Percentiles rank a stretch among this genome's conserved stretches.
phyloP scores from a whole-genome alignment of 805 yeast species.

The Cyberlindnera misumaiensis region DNA sequence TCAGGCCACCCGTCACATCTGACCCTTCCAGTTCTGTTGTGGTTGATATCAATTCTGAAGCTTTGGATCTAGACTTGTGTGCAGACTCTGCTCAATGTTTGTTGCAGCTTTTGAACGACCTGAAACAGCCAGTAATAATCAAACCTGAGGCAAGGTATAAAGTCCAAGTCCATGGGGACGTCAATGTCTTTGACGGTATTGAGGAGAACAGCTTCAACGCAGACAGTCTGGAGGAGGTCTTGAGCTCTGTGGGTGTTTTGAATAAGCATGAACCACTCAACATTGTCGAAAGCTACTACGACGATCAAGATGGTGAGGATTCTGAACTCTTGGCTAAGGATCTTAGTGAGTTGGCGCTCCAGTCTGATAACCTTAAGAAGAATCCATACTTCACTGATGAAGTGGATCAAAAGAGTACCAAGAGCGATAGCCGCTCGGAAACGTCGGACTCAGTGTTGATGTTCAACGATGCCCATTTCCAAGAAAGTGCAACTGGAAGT shows the following conservation, averaged over 20 bases:
- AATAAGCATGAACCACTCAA: constrained; percentile 8
- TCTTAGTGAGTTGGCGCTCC: constrained; percentile 22
- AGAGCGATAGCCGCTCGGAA: constrained; percentile 7
- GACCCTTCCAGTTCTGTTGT: constrained; percentile 25
- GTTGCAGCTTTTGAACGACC: constrained; percentile 58
- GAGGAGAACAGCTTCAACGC: constrained; percentile 26
- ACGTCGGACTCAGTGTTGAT: constrained; percentile 16
- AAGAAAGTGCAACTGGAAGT: constrained; percentile 2
- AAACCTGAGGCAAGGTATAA: constrained; percentile 55
- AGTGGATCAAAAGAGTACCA: background rate
- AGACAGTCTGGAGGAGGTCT: background rate
- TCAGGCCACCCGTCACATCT: constrained; percentile 19
- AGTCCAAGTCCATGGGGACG: constrained; percentile 20
- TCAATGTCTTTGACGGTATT: constrained; percentile 36
- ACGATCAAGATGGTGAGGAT: constrained; percentile 3
- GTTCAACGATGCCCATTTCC: constrained; percentile 23
- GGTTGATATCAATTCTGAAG: constrained; percentile 42
- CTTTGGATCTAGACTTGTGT: constrained; percentile 50
- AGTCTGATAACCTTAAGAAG: constrained; percentile 5
- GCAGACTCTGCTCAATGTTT: constrained; percentile 81
- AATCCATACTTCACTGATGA: constrained; percentile 13
- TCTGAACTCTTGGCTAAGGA: constrained; percentile 26
- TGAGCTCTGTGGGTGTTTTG: background rate
- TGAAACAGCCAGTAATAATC: constrained; percentile 61
- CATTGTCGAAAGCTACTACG: constrained; percentile 22